phyloP scores from a whole-genome alignment of 1,139 yeast genomes.

The Martiniozyma asiatica region DNA sequence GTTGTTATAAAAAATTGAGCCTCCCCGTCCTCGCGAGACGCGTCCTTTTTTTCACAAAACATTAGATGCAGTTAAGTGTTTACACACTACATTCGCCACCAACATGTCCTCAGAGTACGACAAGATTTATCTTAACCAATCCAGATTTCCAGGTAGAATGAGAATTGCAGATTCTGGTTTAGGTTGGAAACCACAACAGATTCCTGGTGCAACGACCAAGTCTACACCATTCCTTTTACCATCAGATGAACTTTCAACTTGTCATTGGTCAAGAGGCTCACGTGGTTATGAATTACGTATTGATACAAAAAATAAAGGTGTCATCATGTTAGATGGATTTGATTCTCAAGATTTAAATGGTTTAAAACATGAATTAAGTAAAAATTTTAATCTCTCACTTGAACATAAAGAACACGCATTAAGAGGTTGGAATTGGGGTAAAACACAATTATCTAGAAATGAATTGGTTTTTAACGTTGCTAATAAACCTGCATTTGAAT shows the following conservation, averaged over 20 bases:
- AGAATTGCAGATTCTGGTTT: conserved; percentile 91
- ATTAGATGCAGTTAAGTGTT: no score
- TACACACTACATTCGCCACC: no score
- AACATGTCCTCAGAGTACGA: conserved; percentile 56
- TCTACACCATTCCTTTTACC: conserved; percentile 76
- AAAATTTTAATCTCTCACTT: conserved; percentile 58
- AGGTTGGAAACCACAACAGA: conserved; percentile 81
- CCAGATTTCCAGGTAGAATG: conserved; percentile 75
- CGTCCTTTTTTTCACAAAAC: no score
- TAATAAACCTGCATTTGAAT: conserved; percentile 82
- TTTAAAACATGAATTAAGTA: conserved; percentile 72
- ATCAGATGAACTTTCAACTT: conserved; percentile 67
- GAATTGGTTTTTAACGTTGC: conserved; percentile 80
- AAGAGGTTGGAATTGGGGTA: conserved; percentile 99
- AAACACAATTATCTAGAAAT: conserved; percentile 80
- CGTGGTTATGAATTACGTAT: conserved; percentile 84
- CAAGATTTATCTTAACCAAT: conserved; percentile 77
- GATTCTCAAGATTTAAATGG: conserved; percentile 71
- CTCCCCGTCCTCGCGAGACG: no score
- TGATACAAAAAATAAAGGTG: conserved; percentile 82
- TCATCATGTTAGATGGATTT: conserved; percentile 82
- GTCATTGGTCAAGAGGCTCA: conserved; percentile 88
- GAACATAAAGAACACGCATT: conserved; percentile 85
- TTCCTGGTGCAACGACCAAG: conserved; percentile 39
- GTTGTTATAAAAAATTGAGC: no score